These are phyloP conservation scores for Ballota nigra DNA, from an alignment of 257 asterid species.

Conservation along the genomic window DNA sequence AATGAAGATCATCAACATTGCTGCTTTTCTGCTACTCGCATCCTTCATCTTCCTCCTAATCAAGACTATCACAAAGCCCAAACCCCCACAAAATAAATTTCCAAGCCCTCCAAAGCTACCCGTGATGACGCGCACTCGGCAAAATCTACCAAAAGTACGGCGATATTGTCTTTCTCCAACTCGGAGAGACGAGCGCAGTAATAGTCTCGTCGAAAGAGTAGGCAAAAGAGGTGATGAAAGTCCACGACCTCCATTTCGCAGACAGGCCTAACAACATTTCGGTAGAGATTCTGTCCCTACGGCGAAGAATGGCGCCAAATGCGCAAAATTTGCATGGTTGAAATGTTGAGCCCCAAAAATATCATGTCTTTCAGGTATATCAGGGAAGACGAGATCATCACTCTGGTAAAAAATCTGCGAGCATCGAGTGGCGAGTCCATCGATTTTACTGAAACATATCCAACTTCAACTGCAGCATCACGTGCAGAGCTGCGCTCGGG, in stretches of 20 bases:
- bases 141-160: not conserved
- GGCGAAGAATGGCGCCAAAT: conserved; percentile 30
- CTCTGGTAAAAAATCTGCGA: not conserved
- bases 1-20: not conserved
- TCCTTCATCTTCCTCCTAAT: not conserved
- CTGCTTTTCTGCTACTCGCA: not conserved
- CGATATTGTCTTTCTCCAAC: conserved; percentile 6
- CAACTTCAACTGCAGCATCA: conserved; percentile 4
- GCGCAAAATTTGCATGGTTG: conserved; percentile 30
- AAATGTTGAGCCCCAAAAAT: conserved; percentile 16
- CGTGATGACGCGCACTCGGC: not conserved
- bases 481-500: conserved; percentile 27
- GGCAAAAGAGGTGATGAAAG: conserved; percentile 2
- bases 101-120: not conserved
- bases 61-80: not conserved
- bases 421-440: not conserved
- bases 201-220: not conserved
- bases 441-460: conserved; percentile 16
- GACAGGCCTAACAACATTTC: not conserved
- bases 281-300: conserved; percentile 21
- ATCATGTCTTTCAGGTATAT: conserved; percentile 20
- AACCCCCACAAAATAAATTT: not conserved
- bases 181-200: not conserved
- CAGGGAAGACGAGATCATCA: conserved; percentile 8
- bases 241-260: not conserved